Base-by-base conservation (phyloP, 2,329 filamentous ascomycete species). In the Colletotrichum cuscutae region DNA sequence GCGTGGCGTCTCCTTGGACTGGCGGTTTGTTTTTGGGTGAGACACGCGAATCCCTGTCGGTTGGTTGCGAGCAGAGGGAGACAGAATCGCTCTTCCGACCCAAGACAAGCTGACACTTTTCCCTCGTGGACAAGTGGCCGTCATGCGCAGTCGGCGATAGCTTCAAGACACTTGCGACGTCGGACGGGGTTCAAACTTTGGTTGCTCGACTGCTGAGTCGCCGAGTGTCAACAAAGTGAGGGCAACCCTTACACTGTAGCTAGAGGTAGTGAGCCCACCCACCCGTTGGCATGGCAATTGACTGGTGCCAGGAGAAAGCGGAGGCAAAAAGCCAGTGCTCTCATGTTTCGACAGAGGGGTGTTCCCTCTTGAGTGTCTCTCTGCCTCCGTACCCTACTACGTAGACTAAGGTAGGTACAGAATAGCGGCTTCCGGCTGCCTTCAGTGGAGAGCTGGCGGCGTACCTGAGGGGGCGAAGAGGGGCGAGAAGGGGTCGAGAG, bases 231-330 rank as follows among this genome's bases (percentile, higher is more conserved):
- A 60, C 66, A 65, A 61, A 28, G 7, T n/a, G 15, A 26, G 3
- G 24, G 58, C n/a, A 42, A 32, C n/a, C 42, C 59, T 54, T 37
- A 24, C 24, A 24, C 24, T 2, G 24, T 24, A n/a, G 4, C 37
- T 30, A 54, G 42, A 35, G 46, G 46, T 37, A 24, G 42, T 8
- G 28, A 28, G 28, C 26, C 19, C 66, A 58, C 46, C 49, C 70
- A 65, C 35, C 32, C 30, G 71, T 73, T 73, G 63, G 65, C 71
- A 62, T 73, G 71, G 71, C 60, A 62, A 73, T 73, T 58, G 62
- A 37, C 15, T 24, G 46, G 15, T 28, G 22, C 57, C 35, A 64
- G 58, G 30, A 58, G 58, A 65, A 30, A 59, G 53, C 67, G 53
- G 60, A 70, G 70, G 54, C 54, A 30, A 59, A 65, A 65, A 60